Base-by-base conservation (phyloP, 225 moss, liverwort and hornwort species). In the Pleurozium schreberi region DNA sequence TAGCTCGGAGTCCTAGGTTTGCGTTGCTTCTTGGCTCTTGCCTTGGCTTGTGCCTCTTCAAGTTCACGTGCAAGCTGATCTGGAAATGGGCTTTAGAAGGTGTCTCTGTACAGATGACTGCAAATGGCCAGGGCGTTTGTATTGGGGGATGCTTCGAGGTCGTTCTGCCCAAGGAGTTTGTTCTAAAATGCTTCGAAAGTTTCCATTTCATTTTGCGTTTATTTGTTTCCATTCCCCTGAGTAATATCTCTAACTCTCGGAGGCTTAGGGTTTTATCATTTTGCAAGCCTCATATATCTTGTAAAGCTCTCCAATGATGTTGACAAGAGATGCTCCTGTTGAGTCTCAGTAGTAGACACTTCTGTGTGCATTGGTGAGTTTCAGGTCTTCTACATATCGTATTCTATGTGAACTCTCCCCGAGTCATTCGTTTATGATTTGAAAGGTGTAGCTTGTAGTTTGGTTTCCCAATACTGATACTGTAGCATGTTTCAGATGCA, bases 241-340 rank as follows among this genome's bases (percentile, higher is more conserved):
- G 88, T 91, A 89, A 65, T 63, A 88, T 78, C 86, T 88, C 73
- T 65, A 84, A 69, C 86, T 90, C 84, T 88, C 88, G 89, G 88
- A 89, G 94, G 93, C 86, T 89, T 88, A 89, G 88, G 90, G 89
- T 90, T 93, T 92, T 91, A 75, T 86, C 90, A 88, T 92, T 89
- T 86, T 87, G 81, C 91, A 80, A 91, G 91, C 91, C 91, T 88
- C 88, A 60, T 90, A 84, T 92, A 89, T 92, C 90, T 84, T 89
- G 87, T 87, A 81, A 84, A 84, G 85, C 94, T 91, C 91, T 80
- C 87, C 93, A 91, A 84, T 86, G 92, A 89, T 90, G 90, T 91
- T 85, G 90, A 88, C 87, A 88, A 90, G 92, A 92, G 91, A 90
- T 90, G 85, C 93, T 91, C 69, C 69, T 73, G 87, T 91, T 87